Evolutionary conservation across 805 yeast species (phyloP), one percentile per base, ranked within the genome.

Genomic region (Kluyveromyces lactis): DNA sequence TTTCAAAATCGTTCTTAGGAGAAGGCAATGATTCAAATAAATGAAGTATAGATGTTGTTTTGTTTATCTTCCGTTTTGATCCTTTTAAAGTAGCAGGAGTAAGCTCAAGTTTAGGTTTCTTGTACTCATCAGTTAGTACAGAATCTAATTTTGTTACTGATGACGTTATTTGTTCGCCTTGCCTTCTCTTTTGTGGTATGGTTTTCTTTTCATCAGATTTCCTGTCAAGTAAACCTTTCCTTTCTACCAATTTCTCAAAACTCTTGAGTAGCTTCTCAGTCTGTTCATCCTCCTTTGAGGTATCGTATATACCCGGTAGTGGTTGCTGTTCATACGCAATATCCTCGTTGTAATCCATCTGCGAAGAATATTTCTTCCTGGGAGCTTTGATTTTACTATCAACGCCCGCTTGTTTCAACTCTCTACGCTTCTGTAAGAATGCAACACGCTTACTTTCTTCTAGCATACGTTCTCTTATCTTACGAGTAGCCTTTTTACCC

Each of bases 401-500:
- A 9, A 79, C 68, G 2, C 95, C 95, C 1, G 92, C 89, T 35
- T 79, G 81, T 52, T 86, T 83, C 56, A 86, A 64, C 47, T 84
- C 94, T 48, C 95, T 66, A 47, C 95, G 68, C 47, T 80, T 82
- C 49, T 87, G 95, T 10, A 90, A 54, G 42, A 79, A 63, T 0
- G 95, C 84, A 17, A 86, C 68, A 24, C 94, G 63, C 49, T 77
- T 72, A 42, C 86, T 82, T 53, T 87, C 95, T 36, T 79, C 84
- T 33, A 86, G 63, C 73, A 84, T 71, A 37, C 92, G 66, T 56
- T 90, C 97, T 42, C 97, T 68, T 2, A 81, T 85, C 55, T 89
- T 86, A 42, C 97, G 64, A 42, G 89, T 85, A 0, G 97, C 96
- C 60, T 90, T 90, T 49, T 89, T 87, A 43, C 97, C 98, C 57